These are phyloP conservation scores for Pontederia crassipes DNA, from an alignment of 176 grass and related monocot species.

Conservation along the genomic window DNA sequence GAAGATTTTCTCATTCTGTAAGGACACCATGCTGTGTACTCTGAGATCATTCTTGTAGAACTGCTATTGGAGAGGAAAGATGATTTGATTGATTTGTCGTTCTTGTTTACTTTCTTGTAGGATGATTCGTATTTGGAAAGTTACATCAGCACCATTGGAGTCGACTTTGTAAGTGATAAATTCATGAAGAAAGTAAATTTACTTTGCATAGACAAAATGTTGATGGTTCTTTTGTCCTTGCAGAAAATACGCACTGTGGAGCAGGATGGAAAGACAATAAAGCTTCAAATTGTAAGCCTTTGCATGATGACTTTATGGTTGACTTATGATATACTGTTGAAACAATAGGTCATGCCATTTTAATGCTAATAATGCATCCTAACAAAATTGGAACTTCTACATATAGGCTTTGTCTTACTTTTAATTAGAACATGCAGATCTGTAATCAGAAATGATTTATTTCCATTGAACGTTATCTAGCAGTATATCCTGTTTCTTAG, in stretches of 20 bases:
- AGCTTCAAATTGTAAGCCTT: conserved; percentile 20
- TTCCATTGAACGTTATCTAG: too few relatives aligned
- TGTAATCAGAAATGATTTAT: too few relatives aligned
- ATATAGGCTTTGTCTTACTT: too few relatives aligned
- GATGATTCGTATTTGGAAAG: conserved; percentile 21
- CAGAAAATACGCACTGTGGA: conserved; percentile 22
- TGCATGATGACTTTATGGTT: background rate
- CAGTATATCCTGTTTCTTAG: too few relatives aligned
- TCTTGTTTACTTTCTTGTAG: background rate
- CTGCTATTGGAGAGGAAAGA: background rate
- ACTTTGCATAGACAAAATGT: background rate
- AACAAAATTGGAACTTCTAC: too few relatives aligned
- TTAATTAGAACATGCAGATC: too few relatives aligned
- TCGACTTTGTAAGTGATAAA: conserved; percentile 18
- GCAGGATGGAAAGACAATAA: conserved; percentile 21
- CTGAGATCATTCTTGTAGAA: background rate
- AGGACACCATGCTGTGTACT: background rate
- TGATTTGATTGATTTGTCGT: background rate
- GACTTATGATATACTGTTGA: background rate
- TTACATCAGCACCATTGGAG: conserved; percentile 23
- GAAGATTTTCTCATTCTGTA: too few relatives aligned
- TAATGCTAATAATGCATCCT: too few relatives aligned
- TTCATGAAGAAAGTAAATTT: background rate
- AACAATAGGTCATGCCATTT: too few relatives aligned
- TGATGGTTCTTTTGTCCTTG: background rate